Conservation (phyloP, 306 rosid genomes). For the Macrotyloma uniflorum region DNA sequence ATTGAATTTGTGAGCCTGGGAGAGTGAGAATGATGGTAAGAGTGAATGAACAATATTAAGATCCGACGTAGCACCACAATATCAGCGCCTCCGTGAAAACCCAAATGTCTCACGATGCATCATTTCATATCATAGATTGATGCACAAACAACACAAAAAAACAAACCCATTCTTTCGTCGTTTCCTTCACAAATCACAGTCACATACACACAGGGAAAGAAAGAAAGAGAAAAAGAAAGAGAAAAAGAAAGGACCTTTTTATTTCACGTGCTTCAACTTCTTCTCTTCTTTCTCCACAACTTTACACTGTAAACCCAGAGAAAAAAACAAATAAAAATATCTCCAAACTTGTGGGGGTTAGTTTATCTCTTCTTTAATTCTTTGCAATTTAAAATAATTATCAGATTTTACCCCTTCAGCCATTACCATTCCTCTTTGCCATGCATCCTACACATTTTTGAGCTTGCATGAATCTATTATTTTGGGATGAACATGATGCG, state of each 20-base stretch:
- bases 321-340: background rate
- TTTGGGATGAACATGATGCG: background rate
- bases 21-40: background rate
- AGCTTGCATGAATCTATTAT: slow-evolving; percentile 16
- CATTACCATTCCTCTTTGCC: background rate
- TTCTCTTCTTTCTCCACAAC: slow-evolving; percentile 3
- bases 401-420: background rate
- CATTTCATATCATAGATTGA: background rate
- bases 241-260: background rate
- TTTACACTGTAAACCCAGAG: slow-evolving; percentile 6
- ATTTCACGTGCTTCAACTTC: slow-evolving; percentile 27
- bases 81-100: slow-evolving; percentile 24
- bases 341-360: slow-evolving; percentile 26
- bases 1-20: background rate
- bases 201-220: background rate
- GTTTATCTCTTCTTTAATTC: slow-evolving; percentile 18
- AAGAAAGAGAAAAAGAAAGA: background rate
- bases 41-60: background rate
- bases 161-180: background rate
- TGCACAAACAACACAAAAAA: no score
- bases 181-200: slow-evolving; percentile 17
- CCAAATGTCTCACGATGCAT: slow-evolving; percentile 11
- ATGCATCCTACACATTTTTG: background rate
- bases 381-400: background rate
- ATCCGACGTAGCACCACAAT: slow-evolving; percentile 23